These are phyloP conservation scores for Akanthomyces lecanii DNA, from an alignment of 2,329 filamentous ascomycete genomes.

Conservation along the genomic window DNA sequence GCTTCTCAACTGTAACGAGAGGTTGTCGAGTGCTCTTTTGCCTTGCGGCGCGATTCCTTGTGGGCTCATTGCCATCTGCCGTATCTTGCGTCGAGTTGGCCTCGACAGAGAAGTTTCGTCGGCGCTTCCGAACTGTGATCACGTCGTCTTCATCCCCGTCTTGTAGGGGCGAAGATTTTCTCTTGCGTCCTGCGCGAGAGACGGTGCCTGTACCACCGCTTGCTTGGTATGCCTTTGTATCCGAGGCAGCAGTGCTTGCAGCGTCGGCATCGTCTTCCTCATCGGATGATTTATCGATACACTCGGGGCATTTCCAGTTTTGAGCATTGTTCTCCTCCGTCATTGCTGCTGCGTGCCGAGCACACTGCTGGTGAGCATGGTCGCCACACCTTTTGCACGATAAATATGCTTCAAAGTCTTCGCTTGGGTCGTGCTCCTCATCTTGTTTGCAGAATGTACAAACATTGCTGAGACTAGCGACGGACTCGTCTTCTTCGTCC, in stretches of 20 bases:
- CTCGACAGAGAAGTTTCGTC: conserved; percentile 45
- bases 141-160: conserved; percentile 54
- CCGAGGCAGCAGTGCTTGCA: conserved; percentile 20
- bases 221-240: conserved; percentile 28
- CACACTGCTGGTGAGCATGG: conserved; percentile 42
- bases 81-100: conserved; percentile 32
- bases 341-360: conserved; percentile 12
- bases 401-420: conserved; percentile 76
- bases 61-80: conserved; percentile 28
- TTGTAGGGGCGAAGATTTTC: conserved; percentile 72
- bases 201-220: conserved; percentile 72
- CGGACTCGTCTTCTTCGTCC: conserved; percentile 47
- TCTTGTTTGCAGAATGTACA: conserved; percentile 76
- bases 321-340: conserved; percentile 26
- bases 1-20: conserved; percentile 39
- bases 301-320: conserved; percentile 51
- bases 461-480: conserved; percentile 39
- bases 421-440: conserved; percentile 76
- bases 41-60: conserved; percentile 51
- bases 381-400: conserved; percentile 74
- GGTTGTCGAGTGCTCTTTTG: conserved; percentile 43
- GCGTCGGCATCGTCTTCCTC: conserved; percentile 30
- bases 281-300: conserved; percentile 30
- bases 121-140: conserved; percentile 50
- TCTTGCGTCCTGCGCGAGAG: conserved; percentile 73